Base-by-base conservation (phyloP, 768 basidiomycete species). In the Tricholoma furcatifolium region DNA sequence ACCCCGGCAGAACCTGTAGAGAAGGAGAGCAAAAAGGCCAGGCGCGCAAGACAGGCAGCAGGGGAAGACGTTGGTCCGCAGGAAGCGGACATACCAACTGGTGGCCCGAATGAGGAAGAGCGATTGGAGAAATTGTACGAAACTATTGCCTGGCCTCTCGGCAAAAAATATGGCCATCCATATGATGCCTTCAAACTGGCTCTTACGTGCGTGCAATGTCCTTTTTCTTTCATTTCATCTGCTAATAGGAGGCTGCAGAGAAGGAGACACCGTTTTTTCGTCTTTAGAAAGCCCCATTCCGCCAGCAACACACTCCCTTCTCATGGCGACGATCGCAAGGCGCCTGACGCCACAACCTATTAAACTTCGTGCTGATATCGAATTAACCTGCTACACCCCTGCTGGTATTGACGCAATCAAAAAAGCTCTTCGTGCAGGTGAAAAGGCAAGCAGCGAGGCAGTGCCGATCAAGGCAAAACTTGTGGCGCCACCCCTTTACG, bases 101-200 rank as follows among this genome's bases (percentile, higher is more conserved):
- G 67, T 11, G 75, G 72, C 0, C 75, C 72, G 17, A 87, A 80
- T 60, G 91, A 92, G 63, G 91, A 91, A 60, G 84, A 87, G 55
- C 80, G 84, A 40, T 75, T 97, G 45, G 94, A 97, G 67, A 78
- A 80, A 60, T 71, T 99, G 34, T 98, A 98, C 68, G 93, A 96
- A 14, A 79, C 87, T 55, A 83, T 98, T 54, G 92, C 82, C 1
- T 99, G 96, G 95, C 96, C 95, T 2, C 76, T 98, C 31, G 91
- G 89, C 14, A 83, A 83, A 69, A 91, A 86, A 66, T 99, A 93
- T 60, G 94, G 95, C 1, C 95, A 98, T 68, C 82, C 95, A 0
- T 96, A 97, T 69, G 97, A 98, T 67, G 96, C 96, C 1, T 99
- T 98, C 80, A 98, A 98, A 69, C 79, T 97, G 41, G 85, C 92